These are phyloP conservation scores for Colletotrichum cereale DNA, from an alignment of 2,329 filamentous ascomycete genomes.

Conservation along the genomic window DNA sequence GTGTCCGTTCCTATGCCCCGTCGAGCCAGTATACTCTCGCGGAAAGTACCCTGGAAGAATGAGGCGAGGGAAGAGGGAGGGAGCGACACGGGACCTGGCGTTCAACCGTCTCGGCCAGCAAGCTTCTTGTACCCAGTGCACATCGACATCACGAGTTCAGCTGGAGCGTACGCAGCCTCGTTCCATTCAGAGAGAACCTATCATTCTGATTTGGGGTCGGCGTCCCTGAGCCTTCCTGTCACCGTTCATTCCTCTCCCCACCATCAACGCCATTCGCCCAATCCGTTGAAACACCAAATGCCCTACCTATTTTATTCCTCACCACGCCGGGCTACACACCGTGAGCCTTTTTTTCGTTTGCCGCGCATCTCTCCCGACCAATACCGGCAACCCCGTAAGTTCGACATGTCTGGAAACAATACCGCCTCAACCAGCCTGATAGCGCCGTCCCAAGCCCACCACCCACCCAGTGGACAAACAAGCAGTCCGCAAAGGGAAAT, in stretches of 20 bases:
- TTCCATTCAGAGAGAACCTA: background rate
- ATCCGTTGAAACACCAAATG: background rate
- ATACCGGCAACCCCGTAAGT: background rate
- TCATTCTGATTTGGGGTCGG: background rate
- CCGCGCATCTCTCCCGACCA: background rate
- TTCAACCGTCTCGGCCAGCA: background rate
- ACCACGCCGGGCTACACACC: background rate
- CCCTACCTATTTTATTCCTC: background rate
- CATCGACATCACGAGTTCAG: background rate
- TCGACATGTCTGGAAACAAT: background rate
- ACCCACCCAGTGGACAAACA: background rate
- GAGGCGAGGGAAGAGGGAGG: too few relatives aligned
- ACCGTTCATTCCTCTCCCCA: background rate
- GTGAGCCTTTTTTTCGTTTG: background rate
- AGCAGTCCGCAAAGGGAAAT: background rate
- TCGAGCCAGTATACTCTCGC: too few relatives aligned
- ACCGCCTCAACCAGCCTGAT: background rate
- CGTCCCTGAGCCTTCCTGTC: background rate
- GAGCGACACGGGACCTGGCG: too few relatives aligned
- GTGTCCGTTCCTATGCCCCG: too few relatives aligned
- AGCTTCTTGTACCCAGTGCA: background rate
- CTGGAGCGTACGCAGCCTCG: too few relatives aligned
- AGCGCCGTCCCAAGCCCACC: background rate
- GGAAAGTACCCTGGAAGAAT: too few relatives aligned
- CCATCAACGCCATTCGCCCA: constrained; percentile 14